Evolutionary conservation across 1,139 yeast genomes (phyloP), one percentile per base, ranked within the genome.

Genomic region (Magnusiomyces tetraspermus): DNA sequence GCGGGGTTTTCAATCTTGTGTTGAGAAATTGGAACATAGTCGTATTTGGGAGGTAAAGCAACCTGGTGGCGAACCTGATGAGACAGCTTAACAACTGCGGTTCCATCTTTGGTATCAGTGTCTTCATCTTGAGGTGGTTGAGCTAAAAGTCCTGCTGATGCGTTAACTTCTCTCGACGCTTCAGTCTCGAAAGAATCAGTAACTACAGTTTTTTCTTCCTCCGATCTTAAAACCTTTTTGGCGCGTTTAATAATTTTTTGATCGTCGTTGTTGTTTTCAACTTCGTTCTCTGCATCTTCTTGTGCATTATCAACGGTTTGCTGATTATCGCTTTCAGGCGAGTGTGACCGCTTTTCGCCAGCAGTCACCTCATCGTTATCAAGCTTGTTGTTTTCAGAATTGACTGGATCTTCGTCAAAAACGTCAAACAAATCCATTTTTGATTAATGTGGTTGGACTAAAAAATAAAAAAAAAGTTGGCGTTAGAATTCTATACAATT

Each of bases 61-160:
- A 92, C 98, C 69, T 92, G 97, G 71, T 92, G 98, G 68, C 97
- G 83, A 53, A 92, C 96, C 68, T 89, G 97, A 73, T 90, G 97
- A 57, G 82, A 81, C 57, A 90, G 74, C 66, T 83, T 82, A 56
- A 88, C 83, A 61, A 80, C 81, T 23, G 79, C 77, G 46, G 74
- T 77, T 13, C 58, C 60, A 11, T 11, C 33, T 28, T 28, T 11
- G 11, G 33, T n/a, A n/a, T n/a, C n/a, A n/a, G n/a, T n/a, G n/a
- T n/a, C n/a, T 28, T 66, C 66, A 24, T 61, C 64, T 10, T 59
- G 61, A n/a, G 67, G 66, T 1, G 71, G 64, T 26, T 73, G 67
- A 15, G 72, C 72, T 65, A 78, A 64, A 54, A 88, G 73, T 1
- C 95, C 96, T 26, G 79, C 78, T 1, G 95, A 83, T 0, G 85